These are phyloP conservation scores for Cladosporium sp. DNA, from an alignment of 2,329 filamentous ascomycete species.

Conservation along the genomic window DNA sequence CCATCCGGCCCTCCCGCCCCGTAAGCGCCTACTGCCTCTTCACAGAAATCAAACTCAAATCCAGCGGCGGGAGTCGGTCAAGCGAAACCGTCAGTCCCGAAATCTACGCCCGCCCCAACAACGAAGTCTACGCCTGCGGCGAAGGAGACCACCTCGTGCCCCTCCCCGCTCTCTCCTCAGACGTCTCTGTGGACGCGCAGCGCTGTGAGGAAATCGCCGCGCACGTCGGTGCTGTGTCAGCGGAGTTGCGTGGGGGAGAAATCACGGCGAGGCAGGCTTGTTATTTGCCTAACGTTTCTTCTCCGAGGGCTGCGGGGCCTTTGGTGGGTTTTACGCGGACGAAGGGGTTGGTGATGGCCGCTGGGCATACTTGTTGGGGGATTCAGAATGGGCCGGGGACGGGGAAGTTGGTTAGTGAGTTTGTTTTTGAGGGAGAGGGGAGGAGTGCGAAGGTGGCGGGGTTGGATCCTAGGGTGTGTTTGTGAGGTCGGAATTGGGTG, in stretches of 20 bases:
- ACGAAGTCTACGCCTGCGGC: constrained; percentile 90
- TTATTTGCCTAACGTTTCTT: constrained; percentile 74
- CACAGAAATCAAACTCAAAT: constrained; percentile 67
- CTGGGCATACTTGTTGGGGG: constrained; percentile 96
- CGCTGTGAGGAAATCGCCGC: constrained; percentile 82
- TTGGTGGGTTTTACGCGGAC: constrained; percentile 71
- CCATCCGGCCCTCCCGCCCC: constrained; percentile 52
- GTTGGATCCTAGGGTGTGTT: constrained; percentile 35
- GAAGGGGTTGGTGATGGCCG: constrained; percentile 71
- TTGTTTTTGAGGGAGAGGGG: constrained; percentile 41
- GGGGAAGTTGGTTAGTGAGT: constrained; percentile 42
- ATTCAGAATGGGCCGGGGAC: constrained; percentile 94
- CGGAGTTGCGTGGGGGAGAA: constrained; percentile 42
- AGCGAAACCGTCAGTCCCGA: constrained; percentile 73
- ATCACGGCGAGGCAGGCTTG: constrained; percentile 80
- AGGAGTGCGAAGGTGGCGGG: constrained; percentile 39
- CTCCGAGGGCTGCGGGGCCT: constrained; percentile 55
- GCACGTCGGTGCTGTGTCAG: constrained; percentile 61
- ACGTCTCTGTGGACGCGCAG: constrained; percentile 67
- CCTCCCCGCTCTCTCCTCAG: constrained; percentile 69
- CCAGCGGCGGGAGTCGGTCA: constrained; percentile 47
- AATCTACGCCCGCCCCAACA: constrained; percentile 84
- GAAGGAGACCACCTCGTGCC: constrained; percentile 74
- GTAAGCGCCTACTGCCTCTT: constrained; percentile 76
- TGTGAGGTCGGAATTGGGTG: background rate